Base-by-base conservation (phyloP, 1,284 basidiomycete species). In the Leccinum pallidistipes region DNA sequence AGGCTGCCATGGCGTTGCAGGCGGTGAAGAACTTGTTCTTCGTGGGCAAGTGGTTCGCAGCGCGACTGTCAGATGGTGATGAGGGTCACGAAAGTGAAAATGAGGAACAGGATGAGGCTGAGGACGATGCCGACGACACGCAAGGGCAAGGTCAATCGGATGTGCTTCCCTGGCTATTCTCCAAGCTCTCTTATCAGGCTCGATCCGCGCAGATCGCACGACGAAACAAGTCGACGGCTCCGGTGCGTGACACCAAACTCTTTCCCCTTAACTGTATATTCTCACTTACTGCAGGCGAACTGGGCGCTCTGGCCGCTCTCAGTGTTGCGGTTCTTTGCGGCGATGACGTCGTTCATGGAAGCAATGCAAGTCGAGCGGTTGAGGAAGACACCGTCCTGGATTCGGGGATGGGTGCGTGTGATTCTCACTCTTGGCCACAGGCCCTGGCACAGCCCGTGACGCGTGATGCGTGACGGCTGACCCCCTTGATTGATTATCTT, bases 21-120 rank as follows among this genome's bases (percentile, higher is more conserved):
- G 80, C 95, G 14, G 94, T 98, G 70, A 98, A 98, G 80, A 95
- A 98, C 67, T 76, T 99, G 14, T 95, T 97, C 71, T 97, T 91
- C 71, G 80, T 97, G 32, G 92, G 92, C 32, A 95, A 94, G 76
- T 88, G 87, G 74, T 96, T 95, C 78, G 84, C 78, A 64, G 74
- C 58, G 31, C 62, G 29, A 14, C 24, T 61, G 40, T 56, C 57
- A 27, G 54, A 65, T 31, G 18, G 16, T 1, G 29, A n/a, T 18
- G 29, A 52, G 8, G 38, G 38, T 43, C n/a, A 5, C 7, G 51
- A 11, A 5, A 51, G 8, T 21, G 21, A 21, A 7, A 60, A 65
- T 5, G 66, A 51, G 6, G 68, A 67, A 36, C 71, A 70, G 5
- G 67, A 62, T 14, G 34, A 36, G 34, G 31, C 9, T 6, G 57